Evolutionary conservation across 108 stramenopile species (phyloP).

Genomic region (Parmales sp.): DNA sequence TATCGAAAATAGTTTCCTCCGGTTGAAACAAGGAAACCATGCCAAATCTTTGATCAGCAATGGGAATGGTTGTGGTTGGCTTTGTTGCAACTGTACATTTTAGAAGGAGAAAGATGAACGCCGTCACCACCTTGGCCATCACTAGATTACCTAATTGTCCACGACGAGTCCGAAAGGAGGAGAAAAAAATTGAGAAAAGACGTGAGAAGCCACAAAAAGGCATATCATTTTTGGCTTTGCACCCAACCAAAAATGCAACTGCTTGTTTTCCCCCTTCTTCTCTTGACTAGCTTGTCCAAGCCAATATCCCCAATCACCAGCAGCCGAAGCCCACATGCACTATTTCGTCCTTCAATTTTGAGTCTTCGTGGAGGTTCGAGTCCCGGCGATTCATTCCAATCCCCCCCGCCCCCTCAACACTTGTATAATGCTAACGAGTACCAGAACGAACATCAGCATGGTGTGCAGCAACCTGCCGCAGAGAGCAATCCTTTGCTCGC

Average conservation of each 20-base stretch:
- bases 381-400: neutral
- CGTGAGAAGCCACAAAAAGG: no score
- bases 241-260: neutral
- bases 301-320: no score
- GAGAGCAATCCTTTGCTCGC: no score
- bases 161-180: no score
- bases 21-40: slow-evolving; percentile 53
- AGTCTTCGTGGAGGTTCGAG: neutral
- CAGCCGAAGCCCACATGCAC: no score
- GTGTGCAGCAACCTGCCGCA: no score
- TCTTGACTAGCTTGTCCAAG: neutral
- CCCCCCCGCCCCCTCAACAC: neutral
- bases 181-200: no score
- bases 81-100: neutral
- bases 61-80: neutral
- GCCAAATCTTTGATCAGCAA: neutral
- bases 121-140: no score
- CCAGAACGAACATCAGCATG: no score
- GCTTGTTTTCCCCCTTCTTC: neutral
- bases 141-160: no score
- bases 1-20: slow-evolving; percentile 41
- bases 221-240: neutral
- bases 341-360: no score
- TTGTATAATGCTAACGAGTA: neutral
- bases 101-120: neutral